phyloP scores from a whole-genome alignment of 1,284 basidiomycete species.

The Apiotrichum laibachii region DNA sequence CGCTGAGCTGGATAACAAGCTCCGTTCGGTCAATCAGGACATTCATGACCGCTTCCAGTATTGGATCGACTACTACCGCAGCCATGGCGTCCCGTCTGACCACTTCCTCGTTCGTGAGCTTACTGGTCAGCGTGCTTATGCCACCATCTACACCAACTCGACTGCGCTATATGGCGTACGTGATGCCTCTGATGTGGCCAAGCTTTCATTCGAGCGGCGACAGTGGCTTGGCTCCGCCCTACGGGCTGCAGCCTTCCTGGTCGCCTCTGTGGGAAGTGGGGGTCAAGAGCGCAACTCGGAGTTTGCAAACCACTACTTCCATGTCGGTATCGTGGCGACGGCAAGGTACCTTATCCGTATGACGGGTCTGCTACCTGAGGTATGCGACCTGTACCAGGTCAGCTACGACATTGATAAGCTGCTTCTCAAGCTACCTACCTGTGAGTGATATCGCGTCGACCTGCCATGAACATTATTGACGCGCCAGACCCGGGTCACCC shows the following conservation, averaged over 20 bases:
- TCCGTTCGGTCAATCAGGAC: constrained; percentile 6
- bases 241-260: constrained; percentile 13
- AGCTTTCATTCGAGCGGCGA: constrained; percentile 9
- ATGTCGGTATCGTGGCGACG: constrained; percentile 18
- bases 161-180: constrained; percentile 8
- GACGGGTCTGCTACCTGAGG: constrained; percentile 17
- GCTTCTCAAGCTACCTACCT: constrained; percentile 7
- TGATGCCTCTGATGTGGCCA: neutral
- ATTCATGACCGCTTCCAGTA: constrained; percentile 8
- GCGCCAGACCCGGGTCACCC: constrained; percentile 3
- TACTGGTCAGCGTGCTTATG: constrained; percentile 6
- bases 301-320: constrained; percentile 16
- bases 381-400: constrained; percentile 16
- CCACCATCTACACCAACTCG: constrained; percentile 11
- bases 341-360: constrained; percentile 23
- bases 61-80: constrained; percentile 16
- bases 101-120: constrained; percentile 22
- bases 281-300: constrained; percentile 9
- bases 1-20: constrained; percentile 3
- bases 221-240: constrained; percentile 13
- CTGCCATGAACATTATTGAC: neutral
- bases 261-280: constrained; percentile 6
- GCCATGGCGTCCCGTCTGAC: constrained; percentile 7
- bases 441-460: neutral
- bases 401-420: constrained; percentile 21